Evolutionary conservation across 768 basidiomycete species (phyloP).

Genomic region (Dendrothele bispora): DNA sequence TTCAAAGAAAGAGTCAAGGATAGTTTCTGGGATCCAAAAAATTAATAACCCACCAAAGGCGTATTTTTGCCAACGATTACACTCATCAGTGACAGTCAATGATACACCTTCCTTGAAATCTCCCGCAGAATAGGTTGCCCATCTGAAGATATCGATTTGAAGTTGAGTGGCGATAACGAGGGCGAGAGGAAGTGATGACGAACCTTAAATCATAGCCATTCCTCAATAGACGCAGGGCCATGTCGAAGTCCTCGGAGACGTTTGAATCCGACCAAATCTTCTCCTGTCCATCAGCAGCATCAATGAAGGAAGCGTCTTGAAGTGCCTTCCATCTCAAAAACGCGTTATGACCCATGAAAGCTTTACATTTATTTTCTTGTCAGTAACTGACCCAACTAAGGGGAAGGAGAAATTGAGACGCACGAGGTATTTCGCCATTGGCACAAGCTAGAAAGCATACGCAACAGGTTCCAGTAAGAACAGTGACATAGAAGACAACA

Average conservation of each 20-base stretch:
- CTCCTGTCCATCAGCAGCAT: conserved; percentile 59
- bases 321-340: conserved; percentile 85
- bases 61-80: conserved; percentile 88
- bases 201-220: conserved; percentile 68
- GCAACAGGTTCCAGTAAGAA: no score
- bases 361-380: no score
- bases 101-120: conserved; percentile 91
- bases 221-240: conserved; percentile 62
- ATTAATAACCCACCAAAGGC: conserved; percentile 55
- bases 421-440: conserved; percentile 79
- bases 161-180: no score
- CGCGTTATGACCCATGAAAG: conserved; percentile 85
- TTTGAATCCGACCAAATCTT: conserved; percentile 82
- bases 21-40: no score
- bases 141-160: no score
- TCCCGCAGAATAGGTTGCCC: conserved; percentile 82
- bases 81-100: conserved; percentile 81
- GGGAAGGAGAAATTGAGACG: no score
- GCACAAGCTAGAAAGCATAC: conserved; percentile 76
- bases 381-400: no score
- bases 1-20: conserved; percentile 42
- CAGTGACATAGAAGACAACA: conserved; percentile 14
- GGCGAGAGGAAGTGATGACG: no score
- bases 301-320: conserved; percentile 78
- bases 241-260: no score